Evolutionary conservation across 176 grass and related monocot species (phyloP), one percentile per base, ranked within the genome.

Genomic region (Chloris gayana): DNA sequence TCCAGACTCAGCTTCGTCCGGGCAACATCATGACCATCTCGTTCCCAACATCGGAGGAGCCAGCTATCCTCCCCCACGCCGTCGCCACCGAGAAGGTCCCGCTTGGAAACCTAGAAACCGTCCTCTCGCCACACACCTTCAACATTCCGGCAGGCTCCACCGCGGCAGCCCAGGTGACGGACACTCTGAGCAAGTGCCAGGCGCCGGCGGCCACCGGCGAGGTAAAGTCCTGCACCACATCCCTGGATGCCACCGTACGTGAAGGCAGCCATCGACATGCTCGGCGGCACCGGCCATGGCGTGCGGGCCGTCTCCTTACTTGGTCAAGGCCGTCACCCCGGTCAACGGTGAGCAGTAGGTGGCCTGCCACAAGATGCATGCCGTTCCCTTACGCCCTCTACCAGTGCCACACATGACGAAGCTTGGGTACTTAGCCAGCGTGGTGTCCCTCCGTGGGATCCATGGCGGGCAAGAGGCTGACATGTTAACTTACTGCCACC

Each of bases 311-410:
- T 30, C 0, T 4, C 30, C 14, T 73, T 83, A 74, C 60, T 3
- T 6, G 10, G 81, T 83, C 15, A 0, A 15, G 24, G 46, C 15
- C 0, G 45, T 66, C 6, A 19, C 15, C 5, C 15, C 10, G 25
- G 32, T 75, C 9, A 32, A 0, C 14, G 70, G 61, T 6, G 3
- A 3, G 3, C 24, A 34, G 24, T 27, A 56, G 9, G 71, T 83
- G 32, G 24, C 45, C 0, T 83, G 46, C 71, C 81, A 83, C 34
- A 22, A 4, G 2, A 4, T 14, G n/a, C n/a, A n/a, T n/a, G 33
- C 61, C 60, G 12, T 83, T 41, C 45, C 71, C 71, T 0, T 83
- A 75, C 81, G 32, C 45, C 10, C 24, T 83, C 1, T 83, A 54
- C 46, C 10, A 41, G 70, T 83, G 81, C 18, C 81, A 75, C n/a